These are phyloP conservation scores for Populus nigra DNA, from an alignment of 345 rosid species.

Conservation along the genomic window DNA sequence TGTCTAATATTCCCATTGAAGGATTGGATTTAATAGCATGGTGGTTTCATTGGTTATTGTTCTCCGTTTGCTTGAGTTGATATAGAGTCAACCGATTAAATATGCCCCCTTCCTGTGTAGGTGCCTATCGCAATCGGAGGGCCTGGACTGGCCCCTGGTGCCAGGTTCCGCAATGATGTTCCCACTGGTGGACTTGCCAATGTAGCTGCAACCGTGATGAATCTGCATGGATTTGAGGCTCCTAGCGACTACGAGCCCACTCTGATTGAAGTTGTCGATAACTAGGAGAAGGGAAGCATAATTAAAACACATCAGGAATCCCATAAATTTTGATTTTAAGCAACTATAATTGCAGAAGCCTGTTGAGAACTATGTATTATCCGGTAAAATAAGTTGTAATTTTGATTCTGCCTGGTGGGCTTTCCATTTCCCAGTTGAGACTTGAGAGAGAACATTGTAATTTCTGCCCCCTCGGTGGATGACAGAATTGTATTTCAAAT, in stretches of 20 bases:
- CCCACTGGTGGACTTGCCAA: conserved; percentile 76
- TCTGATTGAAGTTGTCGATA: conserved; percentile 70
- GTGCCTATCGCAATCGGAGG: conserved; percentile 98
- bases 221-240: conserved; percentile 86
- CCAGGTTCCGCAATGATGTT: conserved; percentile 66
- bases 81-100: background rate
- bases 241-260: conserved; percentile 81
- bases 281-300: conserved; percentile 2
- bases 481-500: background rate
- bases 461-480: background rate
- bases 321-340: conserved; percentile 1
- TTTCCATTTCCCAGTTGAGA: background rate
- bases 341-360: conserved; percentile 11
- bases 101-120: conserved; percentile 21
- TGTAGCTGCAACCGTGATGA: conserved; percentile 94
- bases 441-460: background rate
- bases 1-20: background rate
- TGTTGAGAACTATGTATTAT: background rate
- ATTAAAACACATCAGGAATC: no score
- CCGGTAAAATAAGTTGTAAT: background rate
- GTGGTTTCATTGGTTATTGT: background rate
- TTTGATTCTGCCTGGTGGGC: background rate
- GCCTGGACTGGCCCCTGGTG: conserved; percentile 65
- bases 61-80: background rate
- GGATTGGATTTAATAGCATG: background rate